Base-by-base conservation (phyloP, 768 basidiomycete species). In the Russula griseocarnosa region DNA sequence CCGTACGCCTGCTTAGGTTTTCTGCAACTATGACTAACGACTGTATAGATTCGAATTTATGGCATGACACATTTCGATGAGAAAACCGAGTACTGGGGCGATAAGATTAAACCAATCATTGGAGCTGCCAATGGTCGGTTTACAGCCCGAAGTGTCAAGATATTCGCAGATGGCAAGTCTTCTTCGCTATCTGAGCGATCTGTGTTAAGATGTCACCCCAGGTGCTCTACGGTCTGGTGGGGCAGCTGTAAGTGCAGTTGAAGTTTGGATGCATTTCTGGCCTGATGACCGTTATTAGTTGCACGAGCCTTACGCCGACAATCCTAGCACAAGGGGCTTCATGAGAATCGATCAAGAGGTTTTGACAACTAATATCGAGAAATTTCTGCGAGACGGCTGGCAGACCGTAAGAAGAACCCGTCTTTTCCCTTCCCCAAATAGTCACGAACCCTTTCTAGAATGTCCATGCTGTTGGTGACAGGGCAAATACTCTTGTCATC, bases 171-270 rank as follows among this genome's bases (percentile, higher is more conserved):
- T 74, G 86, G 86, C 85, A 73, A 65, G 71, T 53, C 34, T 49
- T 58, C 51, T 30, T 53, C 46, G 22, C 40, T 30, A 26, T 32
- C 42, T 22, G 28, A 47, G 36, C n/a, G 50, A 20, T 46, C 51
- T 52, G 59, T 22, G 46, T 42, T 47, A 60, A 61, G 18, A 44
- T 22, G 51, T 38, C 54, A 44, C n/a, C 61, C 26, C 61, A 90
- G 88, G 93, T 62, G 94, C 94, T 34, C 77, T 97, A 42, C 83
- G 94, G 36, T 88, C 88, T n/a, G 88, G 92, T 62, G 94, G 94
- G 51, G 92, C 94, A 51, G 94, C 94, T 49, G 88, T 88, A 75
- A 73, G 79, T 70, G 34, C 32, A 28, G 18, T 8, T 51, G 14
- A 50, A 34, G 10, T 40, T 28, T 55, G 36, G 7, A 20, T 47